These are phyloP conservation scores for Aspergillus sojae DNA, from an alignment of 2,329 filamentous ascomycete species.

Conservation along the genomic window DNA sequence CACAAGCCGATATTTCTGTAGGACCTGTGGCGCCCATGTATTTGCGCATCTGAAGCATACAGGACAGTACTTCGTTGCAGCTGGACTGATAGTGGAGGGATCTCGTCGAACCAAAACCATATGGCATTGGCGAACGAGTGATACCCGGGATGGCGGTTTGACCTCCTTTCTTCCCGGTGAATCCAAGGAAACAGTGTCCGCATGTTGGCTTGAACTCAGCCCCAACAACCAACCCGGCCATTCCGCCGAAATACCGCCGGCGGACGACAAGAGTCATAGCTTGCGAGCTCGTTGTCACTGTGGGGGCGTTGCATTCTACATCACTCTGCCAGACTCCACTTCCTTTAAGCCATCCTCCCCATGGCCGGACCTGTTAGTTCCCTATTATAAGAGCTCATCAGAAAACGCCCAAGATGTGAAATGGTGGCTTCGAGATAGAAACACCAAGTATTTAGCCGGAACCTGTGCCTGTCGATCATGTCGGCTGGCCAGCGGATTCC, in stretches of 20 bases:
- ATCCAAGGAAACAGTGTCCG: conserved; percentile 11
- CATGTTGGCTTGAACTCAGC: conserved; percentile 25
- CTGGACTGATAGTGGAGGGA: conserved; percentile 31
- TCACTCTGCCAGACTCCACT: conserved; percentile 56
- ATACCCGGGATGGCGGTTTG: conserved; percentile 35
- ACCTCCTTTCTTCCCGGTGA: conserved; percentile 28
- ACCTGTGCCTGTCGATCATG: conserved; percentile 66
- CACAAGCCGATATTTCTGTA: conserved; percentile 53
- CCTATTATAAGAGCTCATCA: conserved; percentile 45
- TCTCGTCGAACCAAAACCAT: conserved; percentile 23
- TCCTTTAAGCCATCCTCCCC: conserved; percentile 51
- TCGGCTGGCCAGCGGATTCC: conserved; percentile 62
- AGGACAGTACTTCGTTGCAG: conserved; percentile 36
- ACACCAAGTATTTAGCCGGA: conserved; percentile 60
- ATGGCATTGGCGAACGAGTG: conserved; percentile 30
- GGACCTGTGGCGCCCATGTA: conserved; percentile 53
- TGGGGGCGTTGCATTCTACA: conserved; percentile 56
- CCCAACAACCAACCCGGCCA: conserved; percentile 6
- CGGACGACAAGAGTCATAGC: conserved; percentile 14
- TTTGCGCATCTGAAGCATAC: conserved; percentile 30
- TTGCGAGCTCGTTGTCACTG: conserved; percentile 59
- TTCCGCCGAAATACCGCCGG: not conserved
- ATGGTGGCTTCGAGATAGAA: conserved; percentile 60
- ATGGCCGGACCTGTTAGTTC: conserved; percentile 58
- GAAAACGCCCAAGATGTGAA: conserved; percentile 54